Base-by-base conservation (phyloP, 768 basidiomycete genomes). In the Termitomyces sp. region DNA sequence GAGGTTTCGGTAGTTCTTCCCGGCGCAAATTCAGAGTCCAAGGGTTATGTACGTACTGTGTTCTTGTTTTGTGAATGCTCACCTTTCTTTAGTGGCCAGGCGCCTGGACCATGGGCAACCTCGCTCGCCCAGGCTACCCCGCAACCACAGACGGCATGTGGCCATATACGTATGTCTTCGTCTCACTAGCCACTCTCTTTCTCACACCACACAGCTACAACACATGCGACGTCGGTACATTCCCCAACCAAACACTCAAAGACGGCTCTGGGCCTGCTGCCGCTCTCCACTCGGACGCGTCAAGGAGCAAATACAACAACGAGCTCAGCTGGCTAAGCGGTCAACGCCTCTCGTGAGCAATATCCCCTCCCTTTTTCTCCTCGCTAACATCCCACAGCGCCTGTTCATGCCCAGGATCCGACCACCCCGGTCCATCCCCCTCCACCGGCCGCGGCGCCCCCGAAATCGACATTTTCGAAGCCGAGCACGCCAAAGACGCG, bases 21-120 rank as follows among this genome's bases (percentile, higher is more conserved):
- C 0, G 87, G 86, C 0, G 76, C 81, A 5, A 72, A 81, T 58
- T 74, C 77, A 52, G 69, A 75, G 57, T 77, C 83, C 2, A 60
- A 67, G 57, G 79, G 79, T 28, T 81, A 79, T 60, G 77, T 77
- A 62, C 64, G 77, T 72, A 42, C 17, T 15, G 0, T 4, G 48
- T 7, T 59, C n/a, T 54, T 28, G 50, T 37, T 37, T 11, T 10
- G 3, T 14, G 7, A 28, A 22, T 51, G 15, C 35, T 28, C 43
- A n/a, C 5, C 12, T 30, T 12, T 9, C 19, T 38, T 11, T 45
- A 86, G 84, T 92, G 89, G 91, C 91, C 90, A 37, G 90, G 88
- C 60, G 81, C 80, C 2, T 93, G 92, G 92, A 90, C 88, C 19
- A 88, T 89, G 85, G 92, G 92, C 2, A 96, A 94, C 65, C 77